A percentile compares a stretch with the other conserved stretches of the same genome.
Evolutionary conservation across 768 basidiomycete genomes (phyloP).

Genomic region (Tulasnella sp.): DNA sequence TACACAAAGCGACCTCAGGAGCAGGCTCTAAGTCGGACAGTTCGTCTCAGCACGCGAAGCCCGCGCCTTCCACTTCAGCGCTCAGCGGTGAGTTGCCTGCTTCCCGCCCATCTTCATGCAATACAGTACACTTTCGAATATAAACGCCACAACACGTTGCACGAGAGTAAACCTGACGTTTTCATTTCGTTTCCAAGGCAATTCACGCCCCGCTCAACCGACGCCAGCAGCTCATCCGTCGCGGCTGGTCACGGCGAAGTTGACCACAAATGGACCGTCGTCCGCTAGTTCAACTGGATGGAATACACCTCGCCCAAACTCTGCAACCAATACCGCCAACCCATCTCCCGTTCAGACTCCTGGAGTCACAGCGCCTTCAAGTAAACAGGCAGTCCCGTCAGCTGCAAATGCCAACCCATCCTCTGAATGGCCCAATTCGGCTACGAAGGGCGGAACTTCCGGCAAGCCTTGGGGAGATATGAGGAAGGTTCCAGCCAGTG

Average conservation of each 20-base stretch:
- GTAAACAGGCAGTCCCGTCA: not conserved
- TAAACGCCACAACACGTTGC: slow-evolving; percentile 12
- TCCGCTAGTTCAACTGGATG: slow-evolving; percentile 69
- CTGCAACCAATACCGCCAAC: slow-evolving; percentile 3
- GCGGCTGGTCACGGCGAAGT: slow-evolving; percentile 82
- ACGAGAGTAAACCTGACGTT: not conserved
- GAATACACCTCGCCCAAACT: slow-evolving; percentile 56
- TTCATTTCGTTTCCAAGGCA: slow-evolving; percentile 39
- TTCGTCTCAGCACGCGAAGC: slow-evolving; percentile 14
- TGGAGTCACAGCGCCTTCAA: not conserved
- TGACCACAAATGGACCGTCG: slow-evolving; percentile 67
- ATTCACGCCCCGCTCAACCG: slow-evolving; percentile 61
- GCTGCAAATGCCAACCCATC: not conserved
- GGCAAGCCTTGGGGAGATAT: slow-evolving; percentile 66
- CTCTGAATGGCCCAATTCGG: slow-evolving; percentile 1
- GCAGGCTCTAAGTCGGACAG: slow-evolving; percentile 35
- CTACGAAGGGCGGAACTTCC: slow-evolving; percentile 45
- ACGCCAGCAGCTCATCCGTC: slow-evolving; percentile 63
- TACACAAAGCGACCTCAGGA: slow-evolving; percentile 77
- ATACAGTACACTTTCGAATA: not conserved
- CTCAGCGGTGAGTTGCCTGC: slow-evolving; percentile 11
- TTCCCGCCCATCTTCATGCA: not conserved
- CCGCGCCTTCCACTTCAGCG: slow-evolving; percentile 8
- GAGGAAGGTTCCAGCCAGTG: not conserved
- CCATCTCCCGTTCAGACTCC: slow-evolving; percentile 28